phyloP scores from a whole-genome alignment of 352 stramenopile genomes.

The Detonula confervacea region DNA sequence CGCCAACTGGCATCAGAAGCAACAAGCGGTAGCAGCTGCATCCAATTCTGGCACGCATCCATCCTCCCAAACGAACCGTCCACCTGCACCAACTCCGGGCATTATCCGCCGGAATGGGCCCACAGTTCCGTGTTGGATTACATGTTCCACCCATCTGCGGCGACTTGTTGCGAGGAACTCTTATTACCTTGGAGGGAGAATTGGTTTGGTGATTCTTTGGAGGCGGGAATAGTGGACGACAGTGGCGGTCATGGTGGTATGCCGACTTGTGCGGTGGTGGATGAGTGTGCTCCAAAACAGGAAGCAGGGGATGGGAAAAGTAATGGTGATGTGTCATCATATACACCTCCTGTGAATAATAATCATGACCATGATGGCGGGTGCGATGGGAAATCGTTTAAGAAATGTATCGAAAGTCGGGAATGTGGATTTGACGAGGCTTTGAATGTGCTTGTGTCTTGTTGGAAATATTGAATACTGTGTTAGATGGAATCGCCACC shows the following conservation, averaged over 20 bases:
- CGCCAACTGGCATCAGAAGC: no score
- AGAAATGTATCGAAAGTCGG: background rate
- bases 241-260: background rate
- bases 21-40: background rate
- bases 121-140: background rate
- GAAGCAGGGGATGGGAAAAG: no score
- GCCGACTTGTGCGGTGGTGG: background rate
- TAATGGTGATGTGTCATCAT: no score
- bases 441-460: background rate
- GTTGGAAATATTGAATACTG: background rate
- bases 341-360: background rate
- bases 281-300: no score
- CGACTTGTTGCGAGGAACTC: background rate
- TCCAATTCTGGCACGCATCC: slow-evolving; percentile 2
- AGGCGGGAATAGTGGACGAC: background rate
- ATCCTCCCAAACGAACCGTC: background rate
- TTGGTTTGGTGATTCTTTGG: no score
- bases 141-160: background rate
- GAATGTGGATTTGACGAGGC: background rate
- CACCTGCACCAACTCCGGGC: slow-evolving; percentile 5
- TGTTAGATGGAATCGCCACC: no score
- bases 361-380: background rate
- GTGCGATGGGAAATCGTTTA: background rate
- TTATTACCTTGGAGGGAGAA: background rate
- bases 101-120: slow-evolving; percentile 7